These are phyloP conservation scores for Carex myosuroides DNA, from an alignment of 176 grass and related monocot genomes.

Conservation along the genomic window DNA sequence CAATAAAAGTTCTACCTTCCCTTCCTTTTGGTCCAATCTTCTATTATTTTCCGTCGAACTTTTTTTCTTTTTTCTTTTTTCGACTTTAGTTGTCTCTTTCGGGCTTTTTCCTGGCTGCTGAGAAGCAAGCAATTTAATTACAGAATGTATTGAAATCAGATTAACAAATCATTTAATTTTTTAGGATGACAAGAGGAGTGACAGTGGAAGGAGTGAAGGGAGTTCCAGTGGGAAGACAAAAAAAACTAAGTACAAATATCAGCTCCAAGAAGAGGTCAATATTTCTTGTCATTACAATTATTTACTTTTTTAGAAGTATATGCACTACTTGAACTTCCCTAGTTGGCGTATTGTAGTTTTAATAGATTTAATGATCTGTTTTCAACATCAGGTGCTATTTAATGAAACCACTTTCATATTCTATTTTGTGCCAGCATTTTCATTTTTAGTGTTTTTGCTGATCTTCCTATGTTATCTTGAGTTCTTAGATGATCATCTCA, in stretches of 20 bases:
- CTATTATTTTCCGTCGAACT: conserved; percentile 13
- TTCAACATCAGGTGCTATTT: not conserved
- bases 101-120: conserved; percentile 23
- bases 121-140: conserved; percentile 42
- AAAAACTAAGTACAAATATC: conserved; percentile 40
- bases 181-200: conserved; percentile 58
- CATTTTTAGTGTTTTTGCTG: not conserved
- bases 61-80: conserved; percentile 15
- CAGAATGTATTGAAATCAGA: conserved; percentile 11
- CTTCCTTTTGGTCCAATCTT: conserved; percentile 14
- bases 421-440: not conserved
- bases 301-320: not conserved
- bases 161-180: conserved; percentile 11
- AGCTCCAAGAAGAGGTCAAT: conserved; percentile 78
- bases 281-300: not conserved
- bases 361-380: not conserved
- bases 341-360: not conserved
- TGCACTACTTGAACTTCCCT: not conserved
- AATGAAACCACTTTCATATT: not conserved
- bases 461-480: not conserved
- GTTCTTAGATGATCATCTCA: not conserved
- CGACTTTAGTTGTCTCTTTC: conserved; percentile 3
- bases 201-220: conserved; percentile 36
- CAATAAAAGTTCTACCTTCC: conserved; percentile 13
- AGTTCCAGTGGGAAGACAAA: conserved; percentile 27